Evolutionary conservation across 495 filamentous ascomycete species (phyloP).

Genomic region (Penicillium atrosanguineum): DNA sequence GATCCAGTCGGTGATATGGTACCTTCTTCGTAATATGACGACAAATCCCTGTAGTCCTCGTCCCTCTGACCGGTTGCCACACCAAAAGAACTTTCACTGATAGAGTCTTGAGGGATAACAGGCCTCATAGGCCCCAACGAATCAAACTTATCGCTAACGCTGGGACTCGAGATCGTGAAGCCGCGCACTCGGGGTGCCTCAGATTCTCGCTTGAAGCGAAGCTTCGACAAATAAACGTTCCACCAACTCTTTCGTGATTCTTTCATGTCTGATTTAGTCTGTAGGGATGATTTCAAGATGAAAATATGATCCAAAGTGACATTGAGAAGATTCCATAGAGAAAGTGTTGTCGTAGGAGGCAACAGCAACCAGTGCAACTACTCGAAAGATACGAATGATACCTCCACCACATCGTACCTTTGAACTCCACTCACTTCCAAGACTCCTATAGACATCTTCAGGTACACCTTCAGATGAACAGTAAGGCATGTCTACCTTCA

Average conservation of each 20-base stretch:
- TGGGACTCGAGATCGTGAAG: neutral
- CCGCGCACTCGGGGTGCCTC: neutral
- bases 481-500: too few relatives aligned
- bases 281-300: neutral
- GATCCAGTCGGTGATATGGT: slow-evolving; percentile 1
- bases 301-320: neutral
- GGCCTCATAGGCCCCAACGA: neutral
- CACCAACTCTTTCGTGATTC: neutral
- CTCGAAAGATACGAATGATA: neutral
- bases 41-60: slow-evolving; percentile 28
- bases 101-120: neutral
- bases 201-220: neutral
- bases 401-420: too few relatives aligned
- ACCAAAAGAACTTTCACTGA: neutral
- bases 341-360: neutral
- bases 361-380: neutral
- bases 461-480: too few relatives aligned
- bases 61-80: slow-evolving; percentile 12
- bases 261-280: neutral
- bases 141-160: neutral
- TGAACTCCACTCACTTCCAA: too few relatives aligned
- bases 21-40: slow-evolving; percentile 4
- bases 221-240: neutral
- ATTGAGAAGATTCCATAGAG: neutral
- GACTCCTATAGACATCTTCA: too few relatives aligned